Conservation (phyloP, 345 rosid genomes). For the Bruguiera sexangula region DNA sequence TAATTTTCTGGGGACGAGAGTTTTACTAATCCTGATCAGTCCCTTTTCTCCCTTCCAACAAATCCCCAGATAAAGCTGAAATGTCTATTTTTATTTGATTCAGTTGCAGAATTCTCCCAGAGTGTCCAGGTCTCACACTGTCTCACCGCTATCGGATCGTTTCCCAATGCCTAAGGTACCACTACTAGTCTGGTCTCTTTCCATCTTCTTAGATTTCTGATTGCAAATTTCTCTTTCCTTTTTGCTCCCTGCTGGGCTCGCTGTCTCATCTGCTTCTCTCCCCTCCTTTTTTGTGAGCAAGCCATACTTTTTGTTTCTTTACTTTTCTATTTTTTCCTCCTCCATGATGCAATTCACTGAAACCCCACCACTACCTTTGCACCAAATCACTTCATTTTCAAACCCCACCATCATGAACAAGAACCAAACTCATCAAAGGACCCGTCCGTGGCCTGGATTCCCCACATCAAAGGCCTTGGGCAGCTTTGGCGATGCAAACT, state of each 20-base stretch:
- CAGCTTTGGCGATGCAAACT: conserved; percentile 64
- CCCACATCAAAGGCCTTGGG: conserved; percentile 47
- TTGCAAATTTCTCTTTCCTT: conserved; percentile 17
- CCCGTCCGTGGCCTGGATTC: conserved; percentile 70
- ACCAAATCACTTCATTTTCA: conserved; percentile 30
- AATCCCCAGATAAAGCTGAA: conserved; percentile 48
- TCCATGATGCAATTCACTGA: conserved; percentile 65
- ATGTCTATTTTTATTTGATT: conserved; percentile 44
- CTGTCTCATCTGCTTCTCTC: background rate
- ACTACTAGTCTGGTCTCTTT: conserved; percentile 71
- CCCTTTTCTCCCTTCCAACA: conserved; percentile 37
- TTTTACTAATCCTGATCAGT: conserved; percentile 32
- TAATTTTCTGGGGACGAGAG: conserved; percentile 28
- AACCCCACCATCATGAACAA: conserved; percentile 46
- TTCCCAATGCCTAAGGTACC: conserved; percentile 61
- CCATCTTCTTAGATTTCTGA: conserved; percentile 38
- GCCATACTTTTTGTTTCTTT: background rate
- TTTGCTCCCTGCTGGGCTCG: conserved; percentile 9
- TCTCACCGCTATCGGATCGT: conserved; percentile 36
- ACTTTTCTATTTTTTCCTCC: background rate
- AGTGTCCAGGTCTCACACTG: conserved; percentile 10
- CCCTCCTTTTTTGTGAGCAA: conserved; percentile 1
- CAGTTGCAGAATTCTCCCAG: conserved; percentile 37
- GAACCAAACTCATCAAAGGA: conserved; percentile 36
- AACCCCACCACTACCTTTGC: conserved; percentile 43